phyloP scores from a whole-genome alignment of 441 rosid species.

The Pelargonium citronellum region DNA sequence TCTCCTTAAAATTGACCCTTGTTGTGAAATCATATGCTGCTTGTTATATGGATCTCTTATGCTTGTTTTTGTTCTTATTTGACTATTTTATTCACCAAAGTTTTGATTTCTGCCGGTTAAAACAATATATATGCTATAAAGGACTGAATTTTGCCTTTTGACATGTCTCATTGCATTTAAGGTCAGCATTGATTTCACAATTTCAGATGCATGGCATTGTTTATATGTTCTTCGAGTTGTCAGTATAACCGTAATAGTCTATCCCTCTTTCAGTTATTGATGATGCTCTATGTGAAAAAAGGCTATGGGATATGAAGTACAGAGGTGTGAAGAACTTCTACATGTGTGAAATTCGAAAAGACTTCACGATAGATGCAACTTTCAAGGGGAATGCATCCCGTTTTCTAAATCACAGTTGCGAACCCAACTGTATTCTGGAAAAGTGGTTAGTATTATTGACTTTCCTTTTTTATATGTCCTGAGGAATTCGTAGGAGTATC shows the following conservation, averaged over 20 bases:
- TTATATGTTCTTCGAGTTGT: constrained; percentile 1
- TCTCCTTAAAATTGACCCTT: neutral
- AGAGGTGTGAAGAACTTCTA: constrained; percentile 71
- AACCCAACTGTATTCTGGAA: constrained; percentile 78
- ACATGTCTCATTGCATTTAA: too few species aligned
- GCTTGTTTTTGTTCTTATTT: neutral
- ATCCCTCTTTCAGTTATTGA: constrained; percentile 58
- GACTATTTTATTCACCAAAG: neutral
- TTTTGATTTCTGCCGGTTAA: neutral
- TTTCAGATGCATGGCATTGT: neutral
- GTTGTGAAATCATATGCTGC: neutral
- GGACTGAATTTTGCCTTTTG: too few species aligned
- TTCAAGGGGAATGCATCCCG: constrained; percentile 91
- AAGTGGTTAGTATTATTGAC: constrained; percentile 58
- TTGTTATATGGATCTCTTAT: neutral
- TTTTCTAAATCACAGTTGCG: constrained; percentile 85
- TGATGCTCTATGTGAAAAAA: constrained; percentile 76
- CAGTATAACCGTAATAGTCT: constrained; percentile 5
- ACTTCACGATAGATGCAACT: constrained; percentile 94
- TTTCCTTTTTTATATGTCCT: neutral
- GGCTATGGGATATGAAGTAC: constrained; percentile 98
- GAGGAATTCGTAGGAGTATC: neutral
- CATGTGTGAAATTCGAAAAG: constrained; percentile 94
- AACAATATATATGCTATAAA: neutral
- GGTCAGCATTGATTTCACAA: neutral